Evolutionary conservation across 2,329 filamentous ascomycete species (phyloP).

Genomic region (Neofusicoccum parvum): DNA sequence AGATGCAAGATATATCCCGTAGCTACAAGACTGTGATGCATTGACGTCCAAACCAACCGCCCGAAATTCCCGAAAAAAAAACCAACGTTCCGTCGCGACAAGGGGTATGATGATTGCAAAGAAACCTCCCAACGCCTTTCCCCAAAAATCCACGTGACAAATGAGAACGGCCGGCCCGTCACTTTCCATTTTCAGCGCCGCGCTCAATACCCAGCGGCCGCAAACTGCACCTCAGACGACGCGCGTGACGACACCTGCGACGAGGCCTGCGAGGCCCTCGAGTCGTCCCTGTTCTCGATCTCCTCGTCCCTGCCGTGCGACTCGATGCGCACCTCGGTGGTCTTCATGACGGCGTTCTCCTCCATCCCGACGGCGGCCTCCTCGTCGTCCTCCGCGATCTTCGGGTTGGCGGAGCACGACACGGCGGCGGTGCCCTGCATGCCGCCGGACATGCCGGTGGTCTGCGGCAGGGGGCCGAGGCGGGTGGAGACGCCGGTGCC

Average conservation of each 20-base stretch:
- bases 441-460: neutral
- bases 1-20: too few relatives aligned
- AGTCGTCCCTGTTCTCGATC: neutral
- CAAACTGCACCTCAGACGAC: neutral
- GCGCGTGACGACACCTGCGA: neutral
- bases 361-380: neutral
- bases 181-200: neutral
- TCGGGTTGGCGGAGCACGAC: neutral
- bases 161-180: neutral
- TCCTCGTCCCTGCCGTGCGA: neutral
- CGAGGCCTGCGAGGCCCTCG: neutral
- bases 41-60: too few relatives aligned
- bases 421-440: neutral
- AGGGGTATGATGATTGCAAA: neutral
- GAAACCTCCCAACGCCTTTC: neutral
- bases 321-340: neutral
- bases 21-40: too few relatives aligned
- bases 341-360: neutral
- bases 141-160: neutral
- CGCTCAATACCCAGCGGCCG: neutral
- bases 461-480: neutral
- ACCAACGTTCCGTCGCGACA: neutral
- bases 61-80: too few relatives aligned
- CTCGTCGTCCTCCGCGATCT: neutral
- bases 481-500: neutral